Evolutionary conservation across 768 basidiomycete species (phyloP), one percentile per base, ranked within the genome.

Genomic region (Pluteus cervinus): DNA sequence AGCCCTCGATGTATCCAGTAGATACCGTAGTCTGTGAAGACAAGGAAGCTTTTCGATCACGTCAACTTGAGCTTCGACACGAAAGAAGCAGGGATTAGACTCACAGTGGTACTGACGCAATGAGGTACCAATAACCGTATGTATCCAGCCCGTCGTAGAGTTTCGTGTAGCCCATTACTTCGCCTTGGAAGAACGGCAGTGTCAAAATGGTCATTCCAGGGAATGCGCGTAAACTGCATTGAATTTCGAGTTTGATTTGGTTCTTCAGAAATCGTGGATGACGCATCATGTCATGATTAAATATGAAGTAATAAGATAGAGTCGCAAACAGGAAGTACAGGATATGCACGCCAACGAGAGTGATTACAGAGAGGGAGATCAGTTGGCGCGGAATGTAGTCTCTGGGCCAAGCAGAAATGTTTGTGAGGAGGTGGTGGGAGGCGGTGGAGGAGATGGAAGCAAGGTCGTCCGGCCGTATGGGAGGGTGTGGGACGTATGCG

Each of bases 1-100:
- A 94, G 68, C 62, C 73, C 71, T 17, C 96, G 80, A 55, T 99
- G 96, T n/a, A 94, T 69, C 92, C 93, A 97, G 58, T 99, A 99
- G 46, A 99, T 88, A 50, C 73, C 68, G 49, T 90, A 87, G 61
- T 99, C 96, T 12, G 94, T 99, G 47, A 60, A 62, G 7, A 57
- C 23, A 1, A 59, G 51, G 42, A 54, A 59, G 15, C 53, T 61
- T 24, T n/a, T n/a, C n/a, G n/a, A n/a, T n/a, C n/a, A n/a, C n/a
- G n/a, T 43, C 37, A 29, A 47, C 16, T 24, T 47, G 50, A 29
- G 44, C 51, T 26, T 41, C 4, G 26, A 40, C 23, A 29, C 16
- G 34, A 29, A 10, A 17, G 29, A 2, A 12, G 1, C 42, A 46
- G 22, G 30, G 24, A 21, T 18, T 26, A 31, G 16, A 65, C 83